A percentile compares a stretch with the other conserved stretches of the same genome.
phyloP scores from a whole-genome alignment of 805 yeast genomes.

The Yarrowia alimentaria region DNA sequence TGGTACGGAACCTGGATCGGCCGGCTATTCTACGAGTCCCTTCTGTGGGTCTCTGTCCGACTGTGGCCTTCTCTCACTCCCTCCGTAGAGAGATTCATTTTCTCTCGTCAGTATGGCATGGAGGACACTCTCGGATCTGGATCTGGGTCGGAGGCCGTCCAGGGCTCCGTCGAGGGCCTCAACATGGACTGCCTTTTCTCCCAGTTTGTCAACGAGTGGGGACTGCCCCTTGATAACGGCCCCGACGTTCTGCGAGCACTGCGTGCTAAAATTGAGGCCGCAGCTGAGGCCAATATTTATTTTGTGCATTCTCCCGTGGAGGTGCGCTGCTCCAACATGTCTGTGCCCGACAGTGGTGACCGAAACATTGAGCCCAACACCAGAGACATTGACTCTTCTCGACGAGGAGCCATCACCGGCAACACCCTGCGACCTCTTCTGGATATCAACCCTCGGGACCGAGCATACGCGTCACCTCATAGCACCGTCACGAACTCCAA shows the following conservation, averaged over 20 bases:
- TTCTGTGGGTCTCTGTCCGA: slow-evolving; percentile 76
- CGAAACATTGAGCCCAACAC: slow-evolving; percentile 24
- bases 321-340: slow-evolving; percentile 85
- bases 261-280: slow-evolving; percentile 53
- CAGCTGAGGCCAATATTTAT: slow-evolving; percentile 61
- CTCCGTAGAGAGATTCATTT: slow-evolving; percentile 76
- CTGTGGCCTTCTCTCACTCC: slow-evolving; percentile 78
- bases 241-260: slow-evolving; percentile 57
- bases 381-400: slow-evolving; percentile 27
- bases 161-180: slow-evolving; percentile 78
- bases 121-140: slow-evolving; percentile 58
- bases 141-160: slow-evolving; percentile 64
- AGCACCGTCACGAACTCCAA: slow-evolving; percentile 65
- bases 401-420: slow-evolving; percentile 76
- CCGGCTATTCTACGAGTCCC: slow-evolving; percentile 71
- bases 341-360: slow-evolving; percentile 35
- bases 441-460: slow-evolving; percentile 68
- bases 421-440: slow-evolving; percentile 76
- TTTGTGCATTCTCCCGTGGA: slow-evolving; percentile 95
- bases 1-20: slow-evolving; percentile 87
- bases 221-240: slow-evolving; percentile 81
- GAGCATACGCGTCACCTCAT: slow-evolving; percentile 48
- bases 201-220: slow-evolving; percentile 96
- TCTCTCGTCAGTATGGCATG: slow-evolving; percentile 76
- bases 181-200: slow-evolving; percentile 94